phyloP scores from a whole-genome alignment of 163 green algal species.

The Prototheca wickerhamii region DNA sequence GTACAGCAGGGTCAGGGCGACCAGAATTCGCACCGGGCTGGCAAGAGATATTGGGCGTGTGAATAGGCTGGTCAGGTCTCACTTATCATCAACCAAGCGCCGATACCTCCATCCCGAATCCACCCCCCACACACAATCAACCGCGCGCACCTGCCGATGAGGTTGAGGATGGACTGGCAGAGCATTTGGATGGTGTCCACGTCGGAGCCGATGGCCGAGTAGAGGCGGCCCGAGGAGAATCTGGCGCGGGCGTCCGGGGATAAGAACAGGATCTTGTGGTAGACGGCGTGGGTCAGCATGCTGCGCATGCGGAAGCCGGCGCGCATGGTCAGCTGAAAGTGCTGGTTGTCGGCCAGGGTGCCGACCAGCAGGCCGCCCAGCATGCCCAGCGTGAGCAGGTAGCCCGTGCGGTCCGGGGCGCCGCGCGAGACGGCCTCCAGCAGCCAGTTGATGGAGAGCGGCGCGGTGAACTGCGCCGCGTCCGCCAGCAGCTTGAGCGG shows the following conservation, averaged over 20 bases:
- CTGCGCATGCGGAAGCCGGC: conserved; percentile 53
- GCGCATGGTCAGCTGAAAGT: conserved; percentile 61
- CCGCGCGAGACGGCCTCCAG: conserved; percentile 30
- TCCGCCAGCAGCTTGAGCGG: conserved; percentile 54
- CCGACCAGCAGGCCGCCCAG: conserved; percentile 44
- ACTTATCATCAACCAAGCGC: too few species aligned
- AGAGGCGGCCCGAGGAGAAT: conserved; percentile 57
- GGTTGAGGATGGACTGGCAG: conserved; percentile 46
- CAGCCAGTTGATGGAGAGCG: conserved; percentile 62
- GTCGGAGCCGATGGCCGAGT: conserved; percentile 62
- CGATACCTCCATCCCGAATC: too few species aligned
- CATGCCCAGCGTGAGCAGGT: conserved; percentile 40
- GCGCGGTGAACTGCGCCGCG: conserved; percentile 58
- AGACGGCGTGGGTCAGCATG: conserved; percentile 48
- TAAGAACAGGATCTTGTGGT: conserved; percentile 53
- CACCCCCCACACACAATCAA: too few species aligned
- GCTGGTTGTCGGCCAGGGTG: conserved; percentile 59
- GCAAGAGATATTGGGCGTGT: too few species aligned
- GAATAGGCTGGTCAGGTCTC: too few species aligned
- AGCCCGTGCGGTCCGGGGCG: conserved; percentile 22
- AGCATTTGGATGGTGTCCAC: conserved; percentile 52
- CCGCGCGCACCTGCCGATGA: conserved; percentile 27
- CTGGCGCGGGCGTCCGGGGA: conserved; percentile 30
- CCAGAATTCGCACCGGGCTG: conserved; percentile 56
- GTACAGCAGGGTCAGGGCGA: conserved; percentile 64